Conservation (phyloP, 495 filamentous ascomycete species). For the Jackrogersella multiformis region DNA sequence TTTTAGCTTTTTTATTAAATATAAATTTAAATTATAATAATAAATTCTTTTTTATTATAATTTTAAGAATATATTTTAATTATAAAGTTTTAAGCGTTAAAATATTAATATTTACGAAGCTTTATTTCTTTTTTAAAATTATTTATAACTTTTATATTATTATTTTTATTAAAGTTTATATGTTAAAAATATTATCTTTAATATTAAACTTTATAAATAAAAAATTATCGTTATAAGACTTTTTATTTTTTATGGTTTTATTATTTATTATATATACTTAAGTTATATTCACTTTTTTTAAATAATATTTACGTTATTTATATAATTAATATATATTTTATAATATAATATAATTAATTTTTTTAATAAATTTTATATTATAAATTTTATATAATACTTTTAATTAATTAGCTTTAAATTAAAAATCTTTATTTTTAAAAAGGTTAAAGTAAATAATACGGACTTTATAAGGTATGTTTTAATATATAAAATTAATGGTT, state of each 20-base stretch:
- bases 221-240: background rate
- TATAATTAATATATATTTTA: background rate
- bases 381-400: background rate
- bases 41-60: background rate
- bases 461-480: too few species aligned
- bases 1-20: background rate
- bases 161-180: background rate
- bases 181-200: too few species aligned
- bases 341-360: background rate
- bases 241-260: background rate
- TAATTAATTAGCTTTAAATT: too few species aligned
- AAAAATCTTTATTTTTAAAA: too few species aligned
- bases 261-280: background rate
- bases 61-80: background rate
- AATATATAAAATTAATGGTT: too few species aligned
- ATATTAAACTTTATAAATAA: background rate
- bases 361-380: background rate
- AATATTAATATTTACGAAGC: too few species aligned
- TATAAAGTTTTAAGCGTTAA: background rate
- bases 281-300: background rate
- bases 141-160: background rate
- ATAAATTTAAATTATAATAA: background rate
- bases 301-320: background rate
- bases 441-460: too few species aligned
- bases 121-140: too few species aligned